Evolutionary conservation across 768 basidiomycete species (phyloP).

Genomic region (Flagelloscypha sp.): DNA sequence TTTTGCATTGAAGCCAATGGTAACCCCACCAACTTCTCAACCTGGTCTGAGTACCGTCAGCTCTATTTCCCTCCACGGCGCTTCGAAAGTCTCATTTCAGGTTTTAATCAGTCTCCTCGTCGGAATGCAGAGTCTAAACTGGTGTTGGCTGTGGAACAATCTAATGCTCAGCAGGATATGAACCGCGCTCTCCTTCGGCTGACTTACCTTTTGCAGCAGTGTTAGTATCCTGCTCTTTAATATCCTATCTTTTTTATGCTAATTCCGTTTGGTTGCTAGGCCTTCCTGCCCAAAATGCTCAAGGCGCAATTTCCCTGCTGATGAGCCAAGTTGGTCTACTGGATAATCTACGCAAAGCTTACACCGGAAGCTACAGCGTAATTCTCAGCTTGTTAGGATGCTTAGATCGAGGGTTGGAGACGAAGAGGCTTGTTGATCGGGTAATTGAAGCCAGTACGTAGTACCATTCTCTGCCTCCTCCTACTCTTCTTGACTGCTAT

Average conservation of each 20-base stretch:
- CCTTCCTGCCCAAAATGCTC: slow-evolving; percentile 54
- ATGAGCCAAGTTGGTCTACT: slow-evolving; percentile 72
- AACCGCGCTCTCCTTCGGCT: slow-evolving; percentile 68
- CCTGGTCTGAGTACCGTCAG: slow-evolving; percentile 46
- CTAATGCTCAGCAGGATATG: slow-evolving; percentile 71
- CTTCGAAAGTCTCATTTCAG: slow-evolving; percentile 13
- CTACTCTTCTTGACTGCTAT: slow-evolving; percentile 1
- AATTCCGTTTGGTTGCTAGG: slow-evolving; percentile 29
- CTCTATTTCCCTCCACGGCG: slow-evolving; percentile 1
- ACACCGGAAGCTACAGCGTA: slow-evolving; percentile 87
- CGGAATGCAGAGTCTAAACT: slow-evolving; percentile 52
- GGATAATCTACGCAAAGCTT: slow-evolving; percentile 82
- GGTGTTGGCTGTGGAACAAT: slow-evolving; percentile 61
- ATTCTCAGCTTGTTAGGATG: slow-evolving; percentile 91
- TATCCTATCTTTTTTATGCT: slow-evolving; percentile 1
- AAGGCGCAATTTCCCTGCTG: slow-evolving; percentile 79
- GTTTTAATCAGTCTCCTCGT: slow-evolving; percentile 15
- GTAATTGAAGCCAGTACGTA: slow-evolving; percentile 68
- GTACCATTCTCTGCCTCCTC: background rate
- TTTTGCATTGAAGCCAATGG: slow-evolving; percentile 40
- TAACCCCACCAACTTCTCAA: slow-evolving; percentile 14
- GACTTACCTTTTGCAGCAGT: slow-evolving; percentile 74
- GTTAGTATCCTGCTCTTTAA: slow-evolving; percentile 28
- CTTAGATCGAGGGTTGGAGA: slow-evolving; percentile 74
- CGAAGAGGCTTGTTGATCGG: slow-evolving; percentile 86